These are phyloP conservation scores for Neonectria punicea DNA, from an alignment of 2,329 filamentous ascomycete species.

Conservation along the genomic window DNA sequence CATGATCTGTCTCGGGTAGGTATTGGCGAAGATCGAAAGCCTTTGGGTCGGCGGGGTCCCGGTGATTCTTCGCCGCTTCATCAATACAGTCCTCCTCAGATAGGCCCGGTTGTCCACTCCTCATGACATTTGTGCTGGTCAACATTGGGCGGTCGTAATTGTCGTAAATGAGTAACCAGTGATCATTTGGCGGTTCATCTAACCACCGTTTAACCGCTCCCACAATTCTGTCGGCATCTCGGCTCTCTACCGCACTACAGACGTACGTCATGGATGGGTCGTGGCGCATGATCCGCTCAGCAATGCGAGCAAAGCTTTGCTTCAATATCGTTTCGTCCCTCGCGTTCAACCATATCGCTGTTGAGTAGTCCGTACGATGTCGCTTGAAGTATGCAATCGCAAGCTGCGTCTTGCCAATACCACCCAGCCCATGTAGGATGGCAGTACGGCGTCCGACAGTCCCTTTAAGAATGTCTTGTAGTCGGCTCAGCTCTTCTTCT, in stretches of 20 bases:
- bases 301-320: conserved; percentile 47
- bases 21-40: not conserved
- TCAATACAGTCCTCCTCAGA: not conserved
- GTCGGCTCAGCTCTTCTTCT: conserved; percentile 29
- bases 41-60: not conserved
- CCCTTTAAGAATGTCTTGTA: conserved; percentile 23
- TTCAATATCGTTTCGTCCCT: conserved; percentile 49
- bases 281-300: conserved; percentile 43
- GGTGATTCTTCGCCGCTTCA: not conserved
- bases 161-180: conserved; percentile 52
- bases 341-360: conserved; percentile 56
- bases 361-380: conserved; percentile 49
- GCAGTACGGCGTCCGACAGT: conserved; percentile 29
- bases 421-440: conserved; percentile 54
- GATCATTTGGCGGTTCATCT: conserved; percentile 44
- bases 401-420: conserved; percentile 58
- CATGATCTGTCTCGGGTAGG: not conserved
- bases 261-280: conserved; percentile 39
- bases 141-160: not conserved
- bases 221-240: conserved; percentile 42
- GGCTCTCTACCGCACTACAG: conserved; percentile 33
- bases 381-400: conserved; percentile 49
- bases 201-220: conserved; percentile 52
- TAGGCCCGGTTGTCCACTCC: not conserved
- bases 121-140: not conserved